These are phyloP conservation scores for Trifolium subterraneum DNA, from an alignment of 306 rosid genomes.

Conservation along the genomic window DNA sequence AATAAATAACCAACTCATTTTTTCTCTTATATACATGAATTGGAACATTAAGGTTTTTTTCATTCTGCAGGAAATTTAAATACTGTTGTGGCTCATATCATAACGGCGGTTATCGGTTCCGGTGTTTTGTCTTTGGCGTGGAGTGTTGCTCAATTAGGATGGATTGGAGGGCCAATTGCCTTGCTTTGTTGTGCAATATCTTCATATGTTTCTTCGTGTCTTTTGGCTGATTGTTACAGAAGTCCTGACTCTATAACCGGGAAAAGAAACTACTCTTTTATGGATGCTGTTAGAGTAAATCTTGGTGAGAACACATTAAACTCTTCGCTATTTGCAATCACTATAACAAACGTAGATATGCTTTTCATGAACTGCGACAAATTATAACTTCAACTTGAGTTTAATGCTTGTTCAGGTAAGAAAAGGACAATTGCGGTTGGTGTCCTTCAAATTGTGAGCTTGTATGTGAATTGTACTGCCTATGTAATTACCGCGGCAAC, in stretches of 20 bases:
- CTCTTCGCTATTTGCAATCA: slow-evolving; percentile 1
- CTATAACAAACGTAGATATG: too few species aligned
- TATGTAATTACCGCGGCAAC: slow-evolving; percentile 70
- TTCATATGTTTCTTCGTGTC: slow-evolving; percentile 59
- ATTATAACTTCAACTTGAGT: neutral
- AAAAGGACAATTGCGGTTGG: slow-evolving; percentile 61
- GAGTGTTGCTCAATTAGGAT: slow-evolving; percentile 71
- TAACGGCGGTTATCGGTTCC: slow-evolving; percentile 74
- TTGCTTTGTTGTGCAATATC: slow-evolving; percentile 57
- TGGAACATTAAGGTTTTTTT: slow-evolving; percentile 27
- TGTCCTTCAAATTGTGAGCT: slow-evolving; percentile 56
- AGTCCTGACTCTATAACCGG: slow-evolving; percentile 65
- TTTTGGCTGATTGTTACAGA: slow-evolving; percentile 72
- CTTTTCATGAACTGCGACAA: too few species aligned
- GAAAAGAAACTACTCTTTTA: slow-evolving; percentile 63
- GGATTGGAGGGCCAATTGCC: slow-evolving; percentile 66
- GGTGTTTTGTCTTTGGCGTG: slow-evolving; percentile 80
- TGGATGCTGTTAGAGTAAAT: slow-evolving; percentile 64
- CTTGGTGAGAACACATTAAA: slow-evolving; percentile 51
- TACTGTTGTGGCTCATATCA: slow-evolving; percentile 71
- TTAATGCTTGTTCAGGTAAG: slow-evolving; percentile 51
- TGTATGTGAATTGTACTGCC: slow-evolving; percentile 65
- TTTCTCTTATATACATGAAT: neutral
- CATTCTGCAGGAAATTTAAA: slow-evolving; percentile 53
- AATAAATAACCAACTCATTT: slow-evolving; percentile 12